These are phyloP conservation scores for Wallacemonas sp. DNA, from an alignment of 208 protist genomes.

Conservation along the genomic window DNA sequence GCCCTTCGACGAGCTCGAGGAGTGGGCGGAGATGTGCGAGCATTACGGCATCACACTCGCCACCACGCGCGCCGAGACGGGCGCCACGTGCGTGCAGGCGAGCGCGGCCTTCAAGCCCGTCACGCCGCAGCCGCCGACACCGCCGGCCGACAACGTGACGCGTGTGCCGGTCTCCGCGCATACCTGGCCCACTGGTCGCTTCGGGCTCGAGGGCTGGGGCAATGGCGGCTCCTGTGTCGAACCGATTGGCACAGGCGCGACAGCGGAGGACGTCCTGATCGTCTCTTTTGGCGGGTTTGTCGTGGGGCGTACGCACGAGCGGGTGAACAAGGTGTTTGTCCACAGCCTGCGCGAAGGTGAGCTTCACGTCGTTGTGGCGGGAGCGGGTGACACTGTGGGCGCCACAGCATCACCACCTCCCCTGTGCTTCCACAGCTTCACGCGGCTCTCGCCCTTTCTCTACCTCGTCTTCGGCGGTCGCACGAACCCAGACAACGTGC, in stretches of 20 bases:
- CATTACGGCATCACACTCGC: conserved; percentile 90
- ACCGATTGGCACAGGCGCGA: conserved; percentile 15
- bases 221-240: conserved; percentile 59
- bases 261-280: conserved; percentile 37
- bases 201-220: conserved; percentile 84
- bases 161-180: conserved; percentile 12
- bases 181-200: conserved; percentile 76
- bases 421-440: conserved; percentile 78
- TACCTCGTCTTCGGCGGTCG: conserved; percentile 86
- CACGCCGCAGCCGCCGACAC: not conserved
- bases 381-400: not conserved
- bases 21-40: conserved; percentile 92
- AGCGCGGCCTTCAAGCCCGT: conserved; percentile 29
- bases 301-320: conserved; percentile 50
- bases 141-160: not conserved
- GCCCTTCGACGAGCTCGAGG: conserved; percentile 87
- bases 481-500: conserved; percentile 61
- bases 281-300: conserved; percentile 84
- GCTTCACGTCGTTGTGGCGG: conserved; percentile 34
- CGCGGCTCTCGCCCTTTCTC: conserved; percentile 33
- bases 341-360: conserved; percentile 77
- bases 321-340: conserved; percentile 61
- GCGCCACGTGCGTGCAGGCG: conserved; percentile 10
- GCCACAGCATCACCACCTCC: conserved; percentile 29
- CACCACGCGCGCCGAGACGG: conserved; percentile 17